phyloP scores from a whole-genome alignment of 495 filamentous ascomycete species.

The Recurvomyces mirabilis region DNA sequence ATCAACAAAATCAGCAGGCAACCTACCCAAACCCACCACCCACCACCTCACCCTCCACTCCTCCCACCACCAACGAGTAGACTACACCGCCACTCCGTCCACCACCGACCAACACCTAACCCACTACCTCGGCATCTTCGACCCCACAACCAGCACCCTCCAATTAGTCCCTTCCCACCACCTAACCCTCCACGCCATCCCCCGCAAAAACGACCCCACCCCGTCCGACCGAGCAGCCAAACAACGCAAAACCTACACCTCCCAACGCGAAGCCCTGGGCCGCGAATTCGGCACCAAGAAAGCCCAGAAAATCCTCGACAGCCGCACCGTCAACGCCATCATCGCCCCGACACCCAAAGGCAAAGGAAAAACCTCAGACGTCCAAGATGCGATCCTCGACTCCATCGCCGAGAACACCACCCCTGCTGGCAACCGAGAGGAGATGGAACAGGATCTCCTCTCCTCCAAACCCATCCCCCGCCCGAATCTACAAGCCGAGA shows the following conservation, averaged over 20 bases:
- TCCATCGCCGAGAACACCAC: constrained; percentile 33
- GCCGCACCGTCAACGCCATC: constrained; percentile 71
- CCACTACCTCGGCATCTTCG: constrained; percentile 80
- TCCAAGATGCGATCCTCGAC: constrained; percentile 23
- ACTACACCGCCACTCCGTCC: constrained; percentile 45
- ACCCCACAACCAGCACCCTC: constrained; percentile 59
- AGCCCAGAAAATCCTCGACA: constrained; percentile 71
- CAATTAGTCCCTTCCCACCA: constrained; percentile 66
- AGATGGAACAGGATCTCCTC: constrained; percentile 52
- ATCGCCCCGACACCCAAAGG: constrained; percentile 6
- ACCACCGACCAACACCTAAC: constrained; percentile 53
- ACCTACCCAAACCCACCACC: constrained; percentile 16
- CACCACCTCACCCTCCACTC: constrained; percentile 69
- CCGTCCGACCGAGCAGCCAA: constrained; percentile 39
- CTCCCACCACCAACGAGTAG: constrained; percentile 60
- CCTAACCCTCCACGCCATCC: constrained; percentile 45
- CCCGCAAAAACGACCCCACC: constrained; percentile 21
- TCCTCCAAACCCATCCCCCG: constrained; percentile 65
- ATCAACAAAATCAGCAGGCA: too few species aligned
- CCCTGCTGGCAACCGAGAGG: constrained; percentile 46
- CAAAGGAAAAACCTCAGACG: constrained; percentile 7
- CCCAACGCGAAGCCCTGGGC: constrained; percentile 55
- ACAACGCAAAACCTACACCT: constrained; percentile 22
- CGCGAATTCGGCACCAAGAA: constrained; percentile 90
- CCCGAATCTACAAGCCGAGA: constrained; percentile 57